Conservation (phyloP, 345 rosid species). For the Raphanus sativus region DNA sequence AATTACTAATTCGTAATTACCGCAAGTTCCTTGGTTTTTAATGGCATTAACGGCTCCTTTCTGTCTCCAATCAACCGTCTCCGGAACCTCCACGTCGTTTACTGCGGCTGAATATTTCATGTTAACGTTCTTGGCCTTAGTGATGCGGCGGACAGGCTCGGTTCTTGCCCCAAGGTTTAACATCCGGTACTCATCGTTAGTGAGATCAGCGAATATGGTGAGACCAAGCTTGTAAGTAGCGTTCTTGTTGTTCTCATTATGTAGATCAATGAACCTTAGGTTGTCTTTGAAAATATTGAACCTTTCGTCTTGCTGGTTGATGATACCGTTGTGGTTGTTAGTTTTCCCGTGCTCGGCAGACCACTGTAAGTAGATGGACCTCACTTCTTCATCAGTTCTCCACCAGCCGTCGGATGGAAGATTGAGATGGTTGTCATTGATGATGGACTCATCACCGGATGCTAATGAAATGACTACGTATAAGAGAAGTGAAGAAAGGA, state of each 20-base stretch:
- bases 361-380: conserved; percentile 69
- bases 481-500: conserved; percentile 38
- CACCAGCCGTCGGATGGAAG: conserved; percentile 42
- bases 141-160: conserved; percentile 45
- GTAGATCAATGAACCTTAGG: conserved; percentile 67
- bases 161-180: conserved; percentile 38
- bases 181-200: conserved; percentile 72
- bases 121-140: conserved; percentile 48
- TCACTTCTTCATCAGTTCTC: conserved; percentile 71
- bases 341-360: conserved; percentile 55
- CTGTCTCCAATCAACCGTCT: conserved; percentile 76
- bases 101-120: conserved; percentile 39
- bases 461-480: conserved; percentile 45
- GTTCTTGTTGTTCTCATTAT: conserved; percentile 56
- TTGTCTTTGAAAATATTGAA: conserved; percentile 80
- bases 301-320: conserved; percentile 56
- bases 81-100: conserved; percentile 55
- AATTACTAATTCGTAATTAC: conserved; percentile 32
- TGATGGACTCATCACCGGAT: conserved; percentile 26
- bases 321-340: conserved; percentile 42
- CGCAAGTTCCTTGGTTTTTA: conserved; percentile 87
- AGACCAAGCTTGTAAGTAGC: conserved; percentile 64
- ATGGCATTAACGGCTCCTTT: conserved; percentile 68
- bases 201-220: conserved; percentile 75
- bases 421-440: conserved; percentile 21